Evolutionary conservation across 371 early-diverging fungal genomes (phyloP).

Genomic region (Mucor saturninus): DNA sequence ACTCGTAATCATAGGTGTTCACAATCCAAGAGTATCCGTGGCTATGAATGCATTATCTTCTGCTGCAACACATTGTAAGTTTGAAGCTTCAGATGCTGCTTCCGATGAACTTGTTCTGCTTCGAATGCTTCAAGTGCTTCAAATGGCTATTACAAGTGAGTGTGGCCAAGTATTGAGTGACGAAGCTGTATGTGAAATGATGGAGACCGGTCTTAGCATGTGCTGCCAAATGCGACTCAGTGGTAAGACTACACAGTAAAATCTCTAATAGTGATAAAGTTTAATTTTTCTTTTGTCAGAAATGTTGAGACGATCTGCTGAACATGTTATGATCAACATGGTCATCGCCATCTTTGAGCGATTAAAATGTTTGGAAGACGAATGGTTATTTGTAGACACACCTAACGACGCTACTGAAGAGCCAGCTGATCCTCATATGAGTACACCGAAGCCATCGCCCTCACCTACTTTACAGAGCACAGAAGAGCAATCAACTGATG

Average conservation of each 20-base stretch:
- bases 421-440: constrained; percentile 44
- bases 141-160: constrained; percentile 69
- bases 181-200: constrained; percentile 93
- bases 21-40: constrained; percentile 66
- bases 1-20: constrained; percentile 51
- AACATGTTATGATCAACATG: constrained; percentile 79
- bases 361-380: constrained; percentile 48
- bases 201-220: constrained; percentile 96
- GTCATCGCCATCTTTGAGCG: constrained; percentile 74
- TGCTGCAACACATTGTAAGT: constrained; percentile 92
- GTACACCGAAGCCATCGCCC: constrained; percentile 38
- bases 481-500: neutral
- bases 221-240: constrained; percentile 91
- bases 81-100: constrained; percentile 91
- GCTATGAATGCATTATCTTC: constrained; percentile 77
- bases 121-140: constrained; percentile 84
- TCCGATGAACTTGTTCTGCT: constrained; percentile 93
- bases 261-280: neutral
- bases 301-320: constrained; percentile 79
- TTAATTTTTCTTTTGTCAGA: constrained; percentile 46
- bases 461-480: constrained; percentile 27
- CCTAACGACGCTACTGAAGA: constrained; percentile 24
- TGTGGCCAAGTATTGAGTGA: constrained; percentile 80
- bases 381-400: constrained; percentile 48
- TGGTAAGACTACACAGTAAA: constrained; percentile 53